Percentiles rank a stretch among this genome's conserved stretches.
phyloP scores from a whole-genome alignment of 2,329 filamentous ascomycete genomes.

The Dothideomycetidae sp. region DNA sequence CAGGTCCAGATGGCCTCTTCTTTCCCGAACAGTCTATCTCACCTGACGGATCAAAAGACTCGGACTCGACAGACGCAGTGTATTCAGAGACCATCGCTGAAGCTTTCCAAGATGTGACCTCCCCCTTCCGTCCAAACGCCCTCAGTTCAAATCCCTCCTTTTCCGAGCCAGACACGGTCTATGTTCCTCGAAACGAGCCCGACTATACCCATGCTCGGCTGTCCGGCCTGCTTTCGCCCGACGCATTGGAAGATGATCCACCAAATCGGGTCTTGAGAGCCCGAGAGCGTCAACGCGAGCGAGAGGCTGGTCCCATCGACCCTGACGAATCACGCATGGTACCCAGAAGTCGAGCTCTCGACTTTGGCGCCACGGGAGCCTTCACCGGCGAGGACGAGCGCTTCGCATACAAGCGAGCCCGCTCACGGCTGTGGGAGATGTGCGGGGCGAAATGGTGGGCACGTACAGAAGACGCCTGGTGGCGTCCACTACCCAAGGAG shows the following conservation, averaged over 20 bases:
- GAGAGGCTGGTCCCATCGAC: constrained; percentile 10
- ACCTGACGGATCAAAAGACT: constrained; percentile 11
- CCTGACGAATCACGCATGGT: constrained; percentile 13
- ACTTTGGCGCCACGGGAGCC: constrained; percentile 53
- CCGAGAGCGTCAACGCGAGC: constrained; percentile 13
- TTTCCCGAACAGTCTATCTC: constrained; percentile 40
- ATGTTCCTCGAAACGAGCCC: constrained; percentile 17
- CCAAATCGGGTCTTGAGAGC: constrained; percentile 27
- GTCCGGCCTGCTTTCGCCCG: constrained; percentile 25
- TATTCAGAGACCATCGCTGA: constrained; percentile 55
- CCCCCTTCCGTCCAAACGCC: constrained; percentile 67
- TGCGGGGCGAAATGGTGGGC: constrained; percentile 60
- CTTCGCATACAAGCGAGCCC: constrained; percentile 66
- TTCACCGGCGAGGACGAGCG: constrained; percentile 71
- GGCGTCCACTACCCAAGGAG: constrained; percentile 49
- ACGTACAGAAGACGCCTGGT: constrained; percentile 47
- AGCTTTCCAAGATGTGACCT: constrained; percentile 63
- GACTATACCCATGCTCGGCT: constrained; percentile 25
- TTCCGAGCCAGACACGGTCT: constrained; percentile 14
- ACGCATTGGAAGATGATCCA: constrained; percentile 37
- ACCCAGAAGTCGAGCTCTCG: constrained; percentile 22
- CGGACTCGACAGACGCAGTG: constrained; percentile 34
- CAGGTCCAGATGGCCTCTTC: constrained; percentile 59
- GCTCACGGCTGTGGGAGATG: constrained; percentile 69
- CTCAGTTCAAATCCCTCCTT: constrained; percentile 42